Evolutionary conservation across 768 basidiomycete genomes (phyloP), one percentile per base, ranked within the genome.

Genomic region (Jaapia argillacea): DNA sequence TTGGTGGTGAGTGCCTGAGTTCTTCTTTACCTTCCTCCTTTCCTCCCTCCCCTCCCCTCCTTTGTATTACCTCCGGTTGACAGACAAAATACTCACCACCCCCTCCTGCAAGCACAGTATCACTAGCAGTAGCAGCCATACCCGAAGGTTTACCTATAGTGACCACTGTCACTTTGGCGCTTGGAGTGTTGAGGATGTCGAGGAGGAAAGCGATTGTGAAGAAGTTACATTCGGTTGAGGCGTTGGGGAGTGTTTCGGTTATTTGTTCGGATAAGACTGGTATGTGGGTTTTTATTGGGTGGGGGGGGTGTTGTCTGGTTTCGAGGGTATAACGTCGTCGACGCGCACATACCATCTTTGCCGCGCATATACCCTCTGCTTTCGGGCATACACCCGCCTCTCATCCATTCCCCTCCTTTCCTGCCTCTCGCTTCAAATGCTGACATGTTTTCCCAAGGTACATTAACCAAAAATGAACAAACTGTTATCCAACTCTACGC

Each of bases 261-360:
- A 93, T 98, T 48, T 98, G 93, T 56, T 91, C 91, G 3, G 93
- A 97, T 63, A 98, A 97, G 64, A 97, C 94, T 36, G 92, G 89
- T 80, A 50, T 41, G 72, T 50, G 6, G 37, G 28, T 10, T 16
- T 33, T 10, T 33, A 10, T 33, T 33, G 28, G 10, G 28, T 33
- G 28, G 28, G n/a, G n/a, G n/a, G n/a, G n/a, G n/a, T n/a, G n/a
- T n/a, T n/a, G n/a, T n/a, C n/a, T n/a, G n/a, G n/a, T n/a, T n/a
- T n/a, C n/a, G n/a, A n/a, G n/a, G n/a, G n/a, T n/a, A n/a, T n/a
- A n/a, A n/a, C n/a, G n/a, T n/a, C n/a, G n/a, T n/a, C n/a, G n/a
- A n/a, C n/a, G n/a, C n/a, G n/a, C n/a, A n/a, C n/a, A n/a, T n/a
- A n/a, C n/a, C n/a, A n/a, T n/a, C n/a, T n/a, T n/a, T n/a, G n/a